Percentiles rank a stretch among this genome's conserved stretches.
Conservation (phyloP, 2,329 filamentous ascomycete species). For the Metarhizium brunneum region DNA sequence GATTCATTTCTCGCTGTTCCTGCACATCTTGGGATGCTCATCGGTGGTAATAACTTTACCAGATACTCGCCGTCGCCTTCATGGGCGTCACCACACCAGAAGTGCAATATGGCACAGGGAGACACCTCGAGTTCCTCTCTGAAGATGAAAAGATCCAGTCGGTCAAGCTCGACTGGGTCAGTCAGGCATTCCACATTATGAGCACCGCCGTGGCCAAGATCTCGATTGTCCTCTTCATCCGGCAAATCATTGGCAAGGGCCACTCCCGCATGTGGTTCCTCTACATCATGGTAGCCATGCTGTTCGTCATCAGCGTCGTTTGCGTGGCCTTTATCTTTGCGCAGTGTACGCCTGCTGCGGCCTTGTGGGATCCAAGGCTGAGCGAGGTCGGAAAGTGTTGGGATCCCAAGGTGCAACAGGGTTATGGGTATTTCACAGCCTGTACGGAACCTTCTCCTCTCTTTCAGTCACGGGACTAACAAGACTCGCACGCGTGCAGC, state of each 20-base stretch:
- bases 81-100: not conserved
- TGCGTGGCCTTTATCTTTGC: not conserved
- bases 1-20: not conserved
- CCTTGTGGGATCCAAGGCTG: not conserved
- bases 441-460: not conserved
- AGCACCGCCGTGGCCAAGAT: not conserved
- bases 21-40: not conserved
- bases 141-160: not conserved
- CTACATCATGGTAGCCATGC: not conserved
- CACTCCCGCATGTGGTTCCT: not conserved
- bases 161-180: not conserved
- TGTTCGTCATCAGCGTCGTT: not conserved
- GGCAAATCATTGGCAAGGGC: not conserved
- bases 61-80: not conserved
- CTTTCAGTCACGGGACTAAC: not conserved
- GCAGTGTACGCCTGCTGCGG: not conserved
- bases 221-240: not conserved
- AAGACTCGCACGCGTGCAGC: not conserved
- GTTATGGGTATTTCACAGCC: not conserved
- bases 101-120: not conserved
- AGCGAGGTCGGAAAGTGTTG: not conserved
- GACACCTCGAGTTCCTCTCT: not conserved
- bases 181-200: not conserved
- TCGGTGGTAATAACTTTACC: not conserved
- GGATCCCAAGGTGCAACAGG: not conserved